A percentile compares a stretch with the other conserved stretches of the same genome.
phyloP scores from a whole-genome alignment of 176 grass and related monocot species.

The Aechmea fasciata region DNA sequence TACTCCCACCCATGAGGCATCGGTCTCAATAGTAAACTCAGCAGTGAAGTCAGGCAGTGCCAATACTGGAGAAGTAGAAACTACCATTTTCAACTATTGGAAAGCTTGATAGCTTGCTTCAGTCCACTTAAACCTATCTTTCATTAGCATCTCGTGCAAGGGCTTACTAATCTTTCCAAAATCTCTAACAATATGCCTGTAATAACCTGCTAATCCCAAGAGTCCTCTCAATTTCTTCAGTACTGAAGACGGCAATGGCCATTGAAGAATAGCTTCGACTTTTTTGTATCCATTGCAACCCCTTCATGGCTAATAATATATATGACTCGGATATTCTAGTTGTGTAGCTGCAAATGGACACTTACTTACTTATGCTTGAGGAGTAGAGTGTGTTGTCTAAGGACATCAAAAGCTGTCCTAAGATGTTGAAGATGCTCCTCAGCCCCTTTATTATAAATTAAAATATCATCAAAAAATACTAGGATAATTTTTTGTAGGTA shows the following conservation, averaged over 20 bases:
- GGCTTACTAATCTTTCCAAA: background rate
- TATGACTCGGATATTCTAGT: background rate
- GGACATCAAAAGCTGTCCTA: background rate
- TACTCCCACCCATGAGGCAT: background rate
- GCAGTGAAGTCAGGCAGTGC: background rate
- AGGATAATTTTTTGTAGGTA: too few relatives aligned
- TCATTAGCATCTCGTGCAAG: background rate
- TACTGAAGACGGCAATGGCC: background rate
- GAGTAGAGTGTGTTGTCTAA: background rate
- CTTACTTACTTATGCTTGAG: background rate
- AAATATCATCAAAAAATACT: background rate
- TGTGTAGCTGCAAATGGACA: background rate
- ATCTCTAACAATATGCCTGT: background rate
- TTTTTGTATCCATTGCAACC: background rate
- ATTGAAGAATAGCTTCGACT: background rate
- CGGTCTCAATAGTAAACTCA: background rate
- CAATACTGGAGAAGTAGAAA: background rate
- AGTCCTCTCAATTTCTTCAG: background rate
- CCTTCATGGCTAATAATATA: slow-evolving; percentile 1
- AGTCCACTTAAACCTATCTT: background rate
- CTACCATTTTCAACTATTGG: background rate
- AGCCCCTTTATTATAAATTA: too few relatives aligned
- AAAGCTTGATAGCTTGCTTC: background rate
- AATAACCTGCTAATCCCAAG: background rate
- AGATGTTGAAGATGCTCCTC: background rate